Percentiles rank a stretch among this genome's conserved stretches.
These are phyloP conservation scores for Boletus bicolor DNA, from an alignment of 768 basidiomycete genomes.

Conservation along the genomic window DNA sequence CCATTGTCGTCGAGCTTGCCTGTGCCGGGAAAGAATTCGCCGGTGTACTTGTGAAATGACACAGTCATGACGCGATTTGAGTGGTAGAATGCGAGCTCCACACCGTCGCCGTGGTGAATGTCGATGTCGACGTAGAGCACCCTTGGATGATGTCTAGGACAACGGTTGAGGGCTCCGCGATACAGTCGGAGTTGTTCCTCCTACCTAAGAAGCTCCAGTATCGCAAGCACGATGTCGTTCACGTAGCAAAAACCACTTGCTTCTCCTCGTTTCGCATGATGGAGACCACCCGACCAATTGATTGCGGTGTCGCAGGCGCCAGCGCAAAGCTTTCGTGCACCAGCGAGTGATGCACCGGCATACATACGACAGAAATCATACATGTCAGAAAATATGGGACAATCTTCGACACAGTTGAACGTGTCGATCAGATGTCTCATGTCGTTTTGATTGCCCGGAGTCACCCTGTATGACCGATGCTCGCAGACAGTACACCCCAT, in stretches of 20 bases:
- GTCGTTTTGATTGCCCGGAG: constrained; percentile 65
- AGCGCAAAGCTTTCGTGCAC: constrained; percentile 80
- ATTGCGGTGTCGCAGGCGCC: constrained; percentile 94
- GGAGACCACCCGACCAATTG: constrained; percentile 98
- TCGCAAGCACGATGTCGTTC: constrained; percentile 94
- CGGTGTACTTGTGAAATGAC: constrained; percentile 98
- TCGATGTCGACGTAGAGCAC: constrained; percentile 99
- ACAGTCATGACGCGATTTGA: constrained; percentile 98
- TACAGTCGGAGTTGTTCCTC: constrained; percentile 4
- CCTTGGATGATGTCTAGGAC: constrained; percentile 77
- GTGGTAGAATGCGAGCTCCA: constrained; percentile 97
- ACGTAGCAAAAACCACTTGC: constrained; percentile 99
- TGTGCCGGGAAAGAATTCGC: constrained; percentile 97
- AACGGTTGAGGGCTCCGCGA: background rate
- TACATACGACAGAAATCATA: constrained; percentile 95
- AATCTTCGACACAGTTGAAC: constrained; percentile 96
- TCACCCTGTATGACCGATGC: constrained; percentile 25
- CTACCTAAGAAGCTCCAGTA: constrained; percentile 86
- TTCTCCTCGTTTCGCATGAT: constrained; percentile 97
- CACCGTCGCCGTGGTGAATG: constrained; percentile 98
- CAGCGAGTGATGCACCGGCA: constrained; percentile 87
- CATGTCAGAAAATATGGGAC: constrained; percentile 93
- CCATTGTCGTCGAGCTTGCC: constrained; percentile 95
- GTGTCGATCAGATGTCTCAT: constrained; percentile 77
- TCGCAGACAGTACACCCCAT: background rate